These are phyloP conservation scores for Diplodia scrobiculata DNA, from an alignment of 2,329 filamentous ascomycete species.

Conservation along the genomic window DNA sequence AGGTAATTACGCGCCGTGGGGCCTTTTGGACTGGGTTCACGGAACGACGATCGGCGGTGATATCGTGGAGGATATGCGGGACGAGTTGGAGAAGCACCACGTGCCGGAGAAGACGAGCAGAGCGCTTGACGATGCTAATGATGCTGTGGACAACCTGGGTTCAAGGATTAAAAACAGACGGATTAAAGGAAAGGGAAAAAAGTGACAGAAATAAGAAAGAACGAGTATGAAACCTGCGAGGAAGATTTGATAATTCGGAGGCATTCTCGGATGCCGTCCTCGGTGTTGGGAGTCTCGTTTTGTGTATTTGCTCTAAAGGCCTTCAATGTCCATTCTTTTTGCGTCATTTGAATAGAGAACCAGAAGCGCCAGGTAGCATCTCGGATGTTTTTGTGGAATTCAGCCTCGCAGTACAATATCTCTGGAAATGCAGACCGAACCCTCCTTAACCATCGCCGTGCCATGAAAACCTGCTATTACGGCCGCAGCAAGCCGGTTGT, in stretches of 20 bases:
- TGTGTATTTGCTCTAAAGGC: constrained; percentile 27
- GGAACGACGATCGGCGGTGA: constrained; percentile 56
- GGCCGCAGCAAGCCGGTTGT: constrained; percentile 46
- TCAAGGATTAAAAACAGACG: constrained; percentile 36
- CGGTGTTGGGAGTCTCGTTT: constrained; percentile 27
- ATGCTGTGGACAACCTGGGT: constrained; percentile 38
- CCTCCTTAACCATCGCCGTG: constrained; percentile 43
- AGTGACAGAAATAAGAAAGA: constrained; percentile 4
- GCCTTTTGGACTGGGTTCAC: constrained; percentile 52
- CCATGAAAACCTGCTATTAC: constrained; percentile 43
- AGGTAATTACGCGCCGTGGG: constrained; percentile 65
- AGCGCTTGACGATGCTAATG: constrained; percentile 37
- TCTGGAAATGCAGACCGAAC: constrained; percentile 46
- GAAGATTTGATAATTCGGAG: background rate
- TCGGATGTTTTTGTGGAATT: constrained; percentile 41
- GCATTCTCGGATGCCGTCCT: background rate
- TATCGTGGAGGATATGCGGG: constrained; percentile 57
- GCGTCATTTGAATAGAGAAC: constrained; percentile 29
- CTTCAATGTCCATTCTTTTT: constrained; percentile 28
- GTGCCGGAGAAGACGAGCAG: constrained; percentile 48
- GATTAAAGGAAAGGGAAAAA: constrained; percentile 31
- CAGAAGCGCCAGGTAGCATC: constrained; percentile 30
- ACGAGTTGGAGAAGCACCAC: constrained; percentile 59
- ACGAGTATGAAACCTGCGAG: constrained; percentile 3
- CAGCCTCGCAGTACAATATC: constrained; percentile 47